Base-by-base conservation (phyloP, 768 basidiomycete genomes). In the Phanerochaete sordida region DNA sequence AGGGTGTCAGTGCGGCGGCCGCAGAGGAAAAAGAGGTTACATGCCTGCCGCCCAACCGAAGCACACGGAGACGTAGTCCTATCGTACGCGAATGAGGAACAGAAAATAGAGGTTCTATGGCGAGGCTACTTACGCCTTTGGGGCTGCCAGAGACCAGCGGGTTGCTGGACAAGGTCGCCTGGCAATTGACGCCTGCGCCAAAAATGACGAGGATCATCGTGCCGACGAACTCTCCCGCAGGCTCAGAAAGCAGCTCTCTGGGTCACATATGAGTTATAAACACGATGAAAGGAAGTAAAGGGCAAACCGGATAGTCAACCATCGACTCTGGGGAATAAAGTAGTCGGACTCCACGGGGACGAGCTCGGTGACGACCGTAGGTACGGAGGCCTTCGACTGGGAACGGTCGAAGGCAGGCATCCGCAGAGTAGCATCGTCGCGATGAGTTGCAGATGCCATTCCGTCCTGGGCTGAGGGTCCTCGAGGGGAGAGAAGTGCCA, bases 21-120 rank as follows among this genome's bases (percentile, higher is more conserved):
- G 33, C 7, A 33, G 7, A 39, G 30, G 31, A 11, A 6, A 54
- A 21, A 7, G 9, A 43, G 7, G 23, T 4, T 27, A 45, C 67
- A 56, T 59, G 76, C 77, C 85, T 56, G 78, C 70, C 2, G 76
- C 84, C 84, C 85, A 87, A 45, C 82, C 83, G 37, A 85, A 74
- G 62, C 72, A 77, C 53, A 83, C 73, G n/a, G 83, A 78, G 6
- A 82, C 63, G 61, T 76, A 83, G 48, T 73, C 67, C 83, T 84
- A 60, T 55, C n/a, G n/a, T n/a, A n/a, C n/a, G n/a, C n/a, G n/a
- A n/a, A n/a, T 7, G 16, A 1, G 19, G 4, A 11, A 43, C 2
- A 12, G 27, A 58, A 52, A 39, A 43, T 26, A 47, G 33, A 6
- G 19, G 33, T 1, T 48, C 31, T 19, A 50, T 6, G 31, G 21